Evolutionary conservation across 129 eudicot genomes (phyloP).

Genomic region (Gnaphalium uliginosum): DNA sequence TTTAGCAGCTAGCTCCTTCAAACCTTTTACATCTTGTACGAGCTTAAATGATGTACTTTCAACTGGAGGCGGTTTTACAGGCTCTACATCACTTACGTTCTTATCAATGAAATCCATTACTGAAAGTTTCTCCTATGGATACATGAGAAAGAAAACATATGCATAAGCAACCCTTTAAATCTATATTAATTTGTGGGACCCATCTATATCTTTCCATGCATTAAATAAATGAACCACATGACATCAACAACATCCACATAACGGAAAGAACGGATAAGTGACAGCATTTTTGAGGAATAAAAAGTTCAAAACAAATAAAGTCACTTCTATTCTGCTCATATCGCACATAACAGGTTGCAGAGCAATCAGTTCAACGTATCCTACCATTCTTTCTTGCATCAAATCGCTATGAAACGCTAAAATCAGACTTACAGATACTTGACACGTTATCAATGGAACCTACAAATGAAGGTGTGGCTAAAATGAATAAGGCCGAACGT

Average conservation of each 20-base stretch:
- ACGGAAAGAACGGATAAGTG: not conserved
- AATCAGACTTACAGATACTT: not conserved
- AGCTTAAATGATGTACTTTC: slow-evolving; percentile 74
- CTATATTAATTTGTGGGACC: not conserved
- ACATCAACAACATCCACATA: not conserved
- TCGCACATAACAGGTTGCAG: not conserved
- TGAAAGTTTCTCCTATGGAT: slow-evolving; percentile 66
- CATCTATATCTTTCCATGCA: not conserved
- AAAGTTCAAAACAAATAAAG: not conserved
- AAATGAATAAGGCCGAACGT: not conserved
- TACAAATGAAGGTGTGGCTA: not conserved
- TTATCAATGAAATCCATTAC: slow-evolving; percentile 68
- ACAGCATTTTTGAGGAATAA: not conserved
- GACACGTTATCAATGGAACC: not conserved
- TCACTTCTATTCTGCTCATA: not conserved
- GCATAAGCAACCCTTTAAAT: not conserved
- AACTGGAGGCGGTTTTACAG: slow-evolving; percentile 64
- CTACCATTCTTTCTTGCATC: not conserved
- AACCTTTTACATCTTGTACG: slow-evolving; percentile 73
- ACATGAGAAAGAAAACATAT: slow-evolving; percentile 11
- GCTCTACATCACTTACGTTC: slow-evolving; percentile 44
- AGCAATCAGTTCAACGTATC: not conserved
- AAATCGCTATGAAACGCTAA: not conserved
- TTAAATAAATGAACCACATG: not conserved
- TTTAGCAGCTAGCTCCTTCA: slow-evolving; percentile 76